Conservation (phyloP, 768 basidiomycete genomes). For the Podaxis sp. region DNA sequence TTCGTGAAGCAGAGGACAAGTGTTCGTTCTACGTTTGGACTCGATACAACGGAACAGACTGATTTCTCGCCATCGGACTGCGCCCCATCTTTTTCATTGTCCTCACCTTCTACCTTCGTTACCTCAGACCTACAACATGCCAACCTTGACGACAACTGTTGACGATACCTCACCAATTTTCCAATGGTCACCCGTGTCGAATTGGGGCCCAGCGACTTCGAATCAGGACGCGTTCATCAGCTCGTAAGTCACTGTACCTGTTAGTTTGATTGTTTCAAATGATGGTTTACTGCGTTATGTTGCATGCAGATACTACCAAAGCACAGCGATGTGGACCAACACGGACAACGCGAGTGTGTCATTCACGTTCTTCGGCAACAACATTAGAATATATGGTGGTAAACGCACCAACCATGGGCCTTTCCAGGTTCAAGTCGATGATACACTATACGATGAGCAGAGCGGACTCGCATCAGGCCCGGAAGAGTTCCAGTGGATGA, state of each 20-base stretch:
- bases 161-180: slow-evolving; percentile 29
- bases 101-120: neutral
- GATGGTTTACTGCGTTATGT: neutral
- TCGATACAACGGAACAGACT: neutral
- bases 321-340: slow-evolving; percentile 37
- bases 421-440: slow-evolving; percentile 40
- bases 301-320: slow-evolving; percentile 27
- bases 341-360: slow-evolving; percentile 25
- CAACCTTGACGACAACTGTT: slow-evolving; percentile 25
- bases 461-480: slow-evolving; percentile 25
- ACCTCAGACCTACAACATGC: slow-evolving; percentile 19
- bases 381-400: slow-evolving; percentile 45
- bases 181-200: slow-evolving; percentile 20
- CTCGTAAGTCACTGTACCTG: slow-evolving; percentile 9
- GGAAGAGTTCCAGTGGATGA: slow-evolving; percentile 32
- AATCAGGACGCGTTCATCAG: slow-evolving; percentile 14
- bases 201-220: slow-evolving; percentile 21
- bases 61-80: neutral
- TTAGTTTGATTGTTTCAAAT: neutral
- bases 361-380: slow-evolving; percentile 46
- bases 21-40: neutral
- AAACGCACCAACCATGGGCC: slow-evolving; percentile 42
- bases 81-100: neutral
- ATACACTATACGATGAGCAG: slow-evolving; percentile 18
- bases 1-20: neutral